Conservation (phyloP, 140 eudicot genomes). For the Senecio squalidus region DNA sequence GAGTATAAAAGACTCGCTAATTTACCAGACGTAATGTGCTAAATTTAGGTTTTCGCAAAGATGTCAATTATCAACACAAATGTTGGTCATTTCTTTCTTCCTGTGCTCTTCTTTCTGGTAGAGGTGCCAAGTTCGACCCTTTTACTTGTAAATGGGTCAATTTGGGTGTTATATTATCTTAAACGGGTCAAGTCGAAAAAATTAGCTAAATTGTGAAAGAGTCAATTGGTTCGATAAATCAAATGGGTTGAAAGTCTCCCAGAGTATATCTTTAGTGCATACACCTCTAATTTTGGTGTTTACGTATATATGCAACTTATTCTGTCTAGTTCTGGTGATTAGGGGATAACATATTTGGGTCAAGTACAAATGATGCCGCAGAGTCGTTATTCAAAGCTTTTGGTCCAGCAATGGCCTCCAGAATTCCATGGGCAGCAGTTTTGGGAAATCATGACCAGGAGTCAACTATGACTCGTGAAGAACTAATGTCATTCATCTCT, state of each 20-base stretch:
- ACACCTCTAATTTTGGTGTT: neutral
- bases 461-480: constrained; percentile 91
- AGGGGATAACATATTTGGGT: constrained; percentile 96
- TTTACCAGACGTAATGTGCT: too few relatives aligned
- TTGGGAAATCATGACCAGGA: constrained; percentile 98
- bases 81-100: too few relatives aligned
- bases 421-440: constrained; percentile 98
- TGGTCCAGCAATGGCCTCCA: constrained; percentile 67
- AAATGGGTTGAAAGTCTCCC: neutral
- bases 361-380: constrained; percentile 87
- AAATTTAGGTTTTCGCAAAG: too few relatives aligned
- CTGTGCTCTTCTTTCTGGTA: too few relatives aligned
- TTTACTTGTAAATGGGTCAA: too few relatives aligned
- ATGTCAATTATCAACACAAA: too few relatives aligned
- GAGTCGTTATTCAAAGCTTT: constrained; percentile 82
- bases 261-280: too few relatives aligned
- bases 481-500: constrained; percentile 85
- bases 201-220: neutral
- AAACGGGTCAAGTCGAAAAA: neutral
- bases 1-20: too few relatives aligned
- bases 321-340: constrained; percentile 18
- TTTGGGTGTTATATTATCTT: too few relatives aligned
- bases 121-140: too few relatives aligned
- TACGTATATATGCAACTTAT: constrained; percentile 5
- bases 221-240: too few relatives aligned